Conservation (phyloP, 352 stramenopile species). For the Pythium biforme region DNA sequence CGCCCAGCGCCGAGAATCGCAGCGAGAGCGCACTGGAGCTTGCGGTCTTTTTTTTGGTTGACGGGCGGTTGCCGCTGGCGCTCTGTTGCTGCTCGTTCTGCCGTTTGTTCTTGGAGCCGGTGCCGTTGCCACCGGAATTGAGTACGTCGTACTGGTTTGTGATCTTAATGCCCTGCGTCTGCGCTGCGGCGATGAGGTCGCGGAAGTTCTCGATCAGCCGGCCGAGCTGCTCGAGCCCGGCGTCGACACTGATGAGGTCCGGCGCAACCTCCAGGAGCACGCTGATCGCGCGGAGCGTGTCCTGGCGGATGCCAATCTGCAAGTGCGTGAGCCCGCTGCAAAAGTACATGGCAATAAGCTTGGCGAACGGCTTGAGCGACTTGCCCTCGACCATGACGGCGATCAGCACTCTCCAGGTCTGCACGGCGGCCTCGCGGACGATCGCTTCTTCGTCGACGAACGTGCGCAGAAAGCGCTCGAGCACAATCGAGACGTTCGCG, state of each 20-base stretch:
- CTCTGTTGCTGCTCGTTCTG: slow-evolving; percentile 11
- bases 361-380: slow-evolving; percentile 64
- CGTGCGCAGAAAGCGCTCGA: slow-evolving; percentile 75
- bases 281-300: slow-evolving; percentile 70
- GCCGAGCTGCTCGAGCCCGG: slow-evolving; percentile 51
- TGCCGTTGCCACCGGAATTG: slow-evolving; percentile 15
- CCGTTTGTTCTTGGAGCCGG: slow-evolving; percentile 20
- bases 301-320: slow-evolving; percentile 70
- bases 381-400: slow-evolving; percentile 49
- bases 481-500: slow-evolving; percentile 64
- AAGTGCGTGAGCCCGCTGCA: slow-evolving; percentile 80
- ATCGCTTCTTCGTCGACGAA: slow-evolving; percentile 80
- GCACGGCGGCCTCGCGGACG: slow-evolving; percentile 67
- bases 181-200: slow-evolving; percentile 59
- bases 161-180: slow-evolving; percentile 72
- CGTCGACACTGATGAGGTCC: slow-evolving; percentile 52
- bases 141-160: slow-evolving; percentile 80
- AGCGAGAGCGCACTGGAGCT: slow-evolving; percentile 47
- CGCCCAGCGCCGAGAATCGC: slow-evolving; percentile 57
- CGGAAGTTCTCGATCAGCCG: slow-evolving; percentile 80
- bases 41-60: slow-evolving; percentile 44
- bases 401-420: slow-evolving; percentile 68
- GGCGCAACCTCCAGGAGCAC: slow-evolving; percentile 60
- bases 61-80: slow-evolving; percentile 22
- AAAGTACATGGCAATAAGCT: slow-evolving; percentile 74